These are phyloP conservation scores for Colletotrichum eleusines DNA, from an alignment of 2,329 filamentous ascomycete genomes.

Conservation along the genomic window DNA sequence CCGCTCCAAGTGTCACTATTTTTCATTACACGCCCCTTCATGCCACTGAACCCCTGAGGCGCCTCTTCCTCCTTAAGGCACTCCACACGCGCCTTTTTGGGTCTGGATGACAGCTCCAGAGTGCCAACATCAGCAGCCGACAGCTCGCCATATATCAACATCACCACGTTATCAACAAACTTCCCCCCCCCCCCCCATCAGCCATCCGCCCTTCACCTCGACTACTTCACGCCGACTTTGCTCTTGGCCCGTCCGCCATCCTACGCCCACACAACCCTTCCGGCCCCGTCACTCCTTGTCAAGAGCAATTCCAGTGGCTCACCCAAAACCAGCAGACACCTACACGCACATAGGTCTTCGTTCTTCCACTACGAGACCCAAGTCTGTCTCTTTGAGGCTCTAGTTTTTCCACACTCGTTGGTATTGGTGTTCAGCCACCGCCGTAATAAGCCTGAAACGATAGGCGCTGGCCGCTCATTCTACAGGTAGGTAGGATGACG, in stretches of 20 bases:
- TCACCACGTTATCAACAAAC: conserved; percentile 7
- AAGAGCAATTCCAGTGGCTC: not conserved
- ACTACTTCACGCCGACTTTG: not conserved
- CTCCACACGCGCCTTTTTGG: conserved; percentile 10
- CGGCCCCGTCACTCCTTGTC: too few relatives aligned
- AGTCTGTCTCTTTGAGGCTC: not conserved
- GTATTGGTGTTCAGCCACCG: not conserved
- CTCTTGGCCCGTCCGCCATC: not conserved
- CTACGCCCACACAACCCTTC: too few relatives aligned
- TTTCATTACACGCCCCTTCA: conserved; percentile 26
- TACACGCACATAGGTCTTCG: not conserved
- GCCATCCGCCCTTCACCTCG: not conserved
- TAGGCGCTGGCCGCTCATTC: conserved; percentile 3
- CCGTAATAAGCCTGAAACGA: not conserved
- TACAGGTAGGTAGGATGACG: conserved; percentile 16
- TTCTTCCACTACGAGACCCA: not conserved
- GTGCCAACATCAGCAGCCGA: not conserved
- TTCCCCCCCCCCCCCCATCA: not conserved
- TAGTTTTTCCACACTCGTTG: not conserved
- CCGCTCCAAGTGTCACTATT: conserved; percentile 17
- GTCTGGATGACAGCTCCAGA: conserved; percentile 6
- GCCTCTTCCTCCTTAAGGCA: conserved; percentile 2
- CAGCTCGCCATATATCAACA: conserved; percentile 22
- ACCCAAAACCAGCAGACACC: not conserved
- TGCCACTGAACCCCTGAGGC: conserved; percentile 29